These are phyloP conservation scores for Balakata baccata DNA, from an alignment of 345 rosid genomes.

Conservation along the genomic window DNA sequence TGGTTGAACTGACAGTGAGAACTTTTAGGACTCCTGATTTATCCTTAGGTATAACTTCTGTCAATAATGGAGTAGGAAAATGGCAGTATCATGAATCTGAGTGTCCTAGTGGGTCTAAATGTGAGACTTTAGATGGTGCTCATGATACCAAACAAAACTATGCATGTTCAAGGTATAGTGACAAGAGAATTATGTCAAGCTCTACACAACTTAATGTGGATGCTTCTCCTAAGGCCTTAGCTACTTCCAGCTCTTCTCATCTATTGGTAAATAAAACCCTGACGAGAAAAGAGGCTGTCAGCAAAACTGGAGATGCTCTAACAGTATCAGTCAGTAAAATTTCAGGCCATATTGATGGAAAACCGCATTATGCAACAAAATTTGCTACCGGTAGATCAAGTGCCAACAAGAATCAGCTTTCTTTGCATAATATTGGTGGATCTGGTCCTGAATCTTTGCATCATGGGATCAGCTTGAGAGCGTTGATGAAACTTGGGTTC, in stretches of 20 bases:
- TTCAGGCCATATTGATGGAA: constrained; percentile 14
- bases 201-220: constrained; percentile 21
- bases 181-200: constrained; percentile 28
- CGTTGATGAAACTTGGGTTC: constrained; percentile 44
- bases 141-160: constrained; percentile 36
- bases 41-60: constrained; percentile 30
- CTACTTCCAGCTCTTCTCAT: constrained; percentile 40
- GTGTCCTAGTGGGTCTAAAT: constrained; percentile 22
- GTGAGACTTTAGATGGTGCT: constrained; percentile 31
- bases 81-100: constrained; percentile 33
- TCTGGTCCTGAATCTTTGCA: constrained; percentile 29
- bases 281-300: constrained; percentile 48
- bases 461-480: constrained; percentile 54
- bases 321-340: constrained; percentile 17
- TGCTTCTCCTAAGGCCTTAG: constrained; percentile 31
- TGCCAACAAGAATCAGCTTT: constrained; percentile 22
- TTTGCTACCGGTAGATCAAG: constrained; percentile 32
- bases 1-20: constrained; percentile 40
- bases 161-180: constrained; percentile 35
- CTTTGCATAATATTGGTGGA: constrained; percentile 26
- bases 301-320: constrained; percentile 26
- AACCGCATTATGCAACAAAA: constrained; percentile 14
- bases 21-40: constrained; percentile 30
- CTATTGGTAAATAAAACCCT: constrained; percentile 33
- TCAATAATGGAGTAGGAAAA: constrained; percentile 28